These are phyloP conservation scores for Elsinoe arachidis DNA, from an alignment of 2,329 filamentous ascomycete species.

Conservation along the genomic window DNA sequence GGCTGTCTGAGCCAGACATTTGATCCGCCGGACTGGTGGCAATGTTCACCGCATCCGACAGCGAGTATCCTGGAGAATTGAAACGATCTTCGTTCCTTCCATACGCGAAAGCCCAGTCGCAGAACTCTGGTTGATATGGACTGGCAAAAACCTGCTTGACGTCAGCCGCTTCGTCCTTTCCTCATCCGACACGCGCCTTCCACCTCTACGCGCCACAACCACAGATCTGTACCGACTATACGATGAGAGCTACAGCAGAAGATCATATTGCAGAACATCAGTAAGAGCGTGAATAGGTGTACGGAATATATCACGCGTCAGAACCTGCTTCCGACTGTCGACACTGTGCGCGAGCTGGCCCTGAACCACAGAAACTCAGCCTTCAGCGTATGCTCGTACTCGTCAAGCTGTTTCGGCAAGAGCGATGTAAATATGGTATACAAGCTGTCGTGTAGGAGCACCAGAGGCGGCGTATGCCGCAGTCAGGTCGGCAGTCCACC, in stretches of 20 bases:
- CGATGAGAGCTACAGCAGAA: not conserved
- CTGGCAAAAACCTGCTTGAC: constrained; percentile 39
- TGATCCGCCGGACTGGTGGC: constrained; percentile 30
- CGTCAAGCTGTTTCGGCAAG: too few species aligned
- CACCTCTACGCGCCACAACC: not conserved
- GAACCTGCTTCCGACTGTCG: too few species aligned
- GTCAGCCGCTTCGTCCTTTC: not conserved
- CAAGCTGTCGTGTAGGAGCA: too few species aligned
- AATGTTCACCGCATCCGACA: constrained; percentile 25
- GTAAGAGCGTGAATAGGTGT: not conserved
- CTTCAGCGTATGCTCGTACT: too few species aligned
- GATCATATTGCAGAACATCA: too few species aligned
- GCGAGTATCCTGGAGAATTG: constrained; percentile 30
- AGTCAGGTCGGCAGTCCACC: too few species aligned
- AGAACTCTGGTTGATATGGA: constrained; percentile 49
- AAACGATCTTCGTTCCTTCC: constrained; percentile 42
- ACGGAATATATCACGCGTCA: too few species aligned
- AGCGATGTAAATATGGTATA: too few species aligned
- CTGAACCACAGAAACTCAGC: too few species aligned
- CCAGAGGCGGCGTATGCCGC: too few species aligned
- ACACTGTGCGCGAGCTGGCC: too few species aligned
- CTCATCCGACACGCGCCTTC: not conserved
- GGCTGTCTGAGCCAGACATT: not conserved
- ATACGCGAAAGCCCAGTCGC: constrained; percentile 49
- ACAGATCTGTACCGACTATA: not conserved